These are phyloP conservation scores for Rhynchosporium graminicola DNA, from an alignment of 2,329 filamentous ascomycete species.

Conservation along the genomic window DNA sequence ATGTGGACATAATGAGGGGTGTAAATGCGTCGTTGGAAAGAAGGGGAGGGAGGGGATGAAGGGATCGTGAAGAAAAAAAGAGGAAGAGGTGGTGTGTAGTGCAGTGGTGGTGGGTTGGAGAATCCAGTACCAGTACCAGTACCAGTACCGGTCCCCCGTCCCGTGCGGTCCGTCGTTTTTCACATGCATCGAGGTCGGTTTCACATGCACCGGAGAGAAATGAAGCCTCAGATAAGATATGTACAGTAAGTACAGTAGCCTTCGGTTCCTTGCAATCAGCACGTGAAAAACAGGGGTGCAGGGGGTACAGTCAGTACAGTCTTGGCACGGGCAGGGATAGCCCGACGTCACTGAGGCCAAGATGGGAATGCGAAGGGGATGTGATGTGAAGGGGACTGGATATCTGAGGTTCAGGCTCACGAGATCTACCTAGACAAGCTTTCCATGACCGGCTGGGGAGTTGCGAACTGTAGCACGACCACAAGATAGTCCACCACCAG, in stretches of 20 bases:
- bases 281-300: background rate
- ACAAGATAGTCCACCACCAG: background rate
- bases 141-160: too few relatives aligned
- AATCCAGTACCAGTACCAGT: too few relatives aligned
- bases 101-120: background rate
- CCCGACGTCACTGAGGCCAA: background rate
- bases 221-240: background rate
- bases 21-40: slow-evolving; percentile 9
- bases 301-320: background rate
- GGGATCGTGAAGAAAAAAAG: slow-evolving; percentile 15
- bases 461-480: too few relatives aligned
- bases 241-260: background rate
- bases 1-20: slow-evolving; percentile 22
- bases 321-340: background rate
- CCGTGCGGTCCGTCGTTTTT: background rate
- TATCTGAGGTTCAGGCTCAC: background rate
- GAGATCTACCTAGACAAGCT: background rate
- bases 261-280: background rate
- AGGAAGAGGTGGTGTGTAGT: background rate
- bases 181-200: slow-evolving; percentile 1
- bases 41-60: slow-evolving; percentile 11
- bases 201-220: background rate
- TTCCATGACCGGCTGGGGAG: too few relatives aligned
- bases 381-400: too few relatives aligned
- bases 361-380: too few relatives aligned